Evolutionary conservation across 2,329 filamentous ascomycete genomes (phyloP).

Genomic region (Trichoderma pleuroti): DNA sequence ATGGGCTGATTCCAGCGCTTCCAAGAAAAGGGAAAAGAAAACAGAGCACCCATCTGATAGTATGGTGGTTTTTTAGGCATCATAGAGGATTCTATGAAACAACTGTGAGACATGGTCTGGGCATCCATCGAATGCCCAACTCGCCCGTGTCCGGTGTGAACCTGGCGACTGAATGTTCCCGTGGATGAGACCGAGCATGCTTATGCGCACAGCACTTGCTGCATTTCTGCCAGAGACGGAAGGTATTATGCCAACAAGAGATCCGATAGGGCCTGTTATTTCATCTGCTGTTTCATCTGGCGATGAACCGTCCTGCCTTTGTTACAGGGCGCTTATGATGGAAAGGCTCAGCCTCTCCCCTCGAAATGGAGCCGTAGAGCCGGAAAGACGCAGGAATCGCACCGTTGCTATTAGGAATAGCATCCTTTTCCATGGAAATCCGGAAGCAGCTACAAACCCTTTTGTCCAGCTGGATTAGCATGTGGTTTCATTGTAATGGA

Average conservation of each 20-base stretch:
- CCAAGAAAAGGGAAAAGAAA: background rate
- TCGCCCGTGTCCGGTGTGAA: background rate
- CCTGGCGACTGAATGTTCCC: background rate
- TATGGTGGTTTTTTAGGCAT: background rate
- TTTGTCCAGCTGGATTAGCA: background rate
- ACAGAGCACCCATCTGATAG: background rate
- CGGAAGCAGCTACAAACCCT: background rate
- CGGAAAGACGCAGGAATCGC: background rate
- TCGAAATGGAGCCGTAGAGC: background rate
- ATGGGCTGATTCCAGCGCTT: background rate
- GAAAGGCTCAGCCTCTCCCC: background rate
- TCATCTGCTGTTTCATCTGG: background rate
- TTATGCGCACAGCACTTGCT: slow-evolving; percentile 6
- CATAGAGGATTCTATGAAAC: background rate
- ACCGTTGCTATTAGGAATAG: background rate
- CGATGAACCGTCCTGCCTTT: background rate
- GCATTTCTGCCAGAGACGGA: background rate
- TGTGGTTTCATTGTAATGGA: background rate
- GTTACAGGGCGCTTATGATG: background rate
- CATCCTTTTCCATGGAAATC: background rate
- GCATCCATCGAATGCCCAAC: background rate
- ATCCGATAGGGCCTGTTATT: background rate
- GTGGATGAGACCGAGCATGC: background rate
- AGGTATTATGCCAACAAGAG: background rate
- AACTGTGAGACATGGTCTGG: background rate